Base-by-base conservation (phyloP, 768 basidiomycete genomes). In the Gyrodon lividus region DNA sequence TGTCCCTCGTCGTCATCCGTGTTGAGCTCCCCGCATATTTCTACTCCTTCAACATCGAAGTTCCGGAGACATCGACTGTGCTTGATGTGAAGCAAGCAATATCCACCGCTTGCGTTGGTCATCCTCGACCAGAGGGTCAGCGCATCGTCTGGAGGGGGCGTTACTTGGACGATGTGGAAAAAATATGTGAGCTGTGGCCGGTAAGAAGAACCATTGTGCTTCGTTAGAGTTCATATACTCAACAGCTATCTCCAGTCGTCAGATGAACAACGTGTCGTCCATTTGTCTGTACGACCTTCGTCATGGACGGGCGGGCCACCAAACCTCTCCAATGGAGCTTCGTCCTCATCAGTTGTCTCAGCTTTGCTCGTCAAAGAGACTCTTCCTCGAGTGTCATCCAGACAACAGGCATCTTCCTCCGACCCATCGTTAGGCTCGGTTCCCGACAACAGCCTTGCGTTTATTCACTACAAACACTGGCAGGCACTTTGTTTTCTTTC, bases 11-110 rank as follows among this genome's bases (percentile, higher is more conserved):
- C 46, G 60, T 60, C 48, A 56, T 91, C 46, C 82, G 77, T 53
- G 81, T 92, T 54, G 89, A 91, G 65, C 75, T 92, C 30, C 88
- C 89, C n/a, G 76, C 87, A 28, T 82, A 85, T 63, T 81, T 83
- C 46, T 80, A 75, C 57, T 88, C 87, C 7, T 86, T 91, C 64
- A 64, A 67, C 54, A 59, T 91, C 35, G 70, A 75, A 38, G 77
- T 86, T 22, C 65, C 76, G 20, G 61, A 64, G 28, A 65, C 70
- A 13, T 74, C 74, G 46, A 81, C 81, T 14, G 72, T 92, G 34
- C 70, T 72, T 30, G 78, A 87, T 60, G 73, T 90, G 52, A 92
- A 92, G 71, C 73, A 77, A 50, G 77, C 81, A 66, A 90, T 92
- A 58, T 74, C 70, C 50, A 69, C 65, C 16, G 64, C 70, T 20